phyloP scores from a whole-genome alignment of 2,329 filamentous ascomycete genomes.

The Colletotrichum sp. region DNA sequence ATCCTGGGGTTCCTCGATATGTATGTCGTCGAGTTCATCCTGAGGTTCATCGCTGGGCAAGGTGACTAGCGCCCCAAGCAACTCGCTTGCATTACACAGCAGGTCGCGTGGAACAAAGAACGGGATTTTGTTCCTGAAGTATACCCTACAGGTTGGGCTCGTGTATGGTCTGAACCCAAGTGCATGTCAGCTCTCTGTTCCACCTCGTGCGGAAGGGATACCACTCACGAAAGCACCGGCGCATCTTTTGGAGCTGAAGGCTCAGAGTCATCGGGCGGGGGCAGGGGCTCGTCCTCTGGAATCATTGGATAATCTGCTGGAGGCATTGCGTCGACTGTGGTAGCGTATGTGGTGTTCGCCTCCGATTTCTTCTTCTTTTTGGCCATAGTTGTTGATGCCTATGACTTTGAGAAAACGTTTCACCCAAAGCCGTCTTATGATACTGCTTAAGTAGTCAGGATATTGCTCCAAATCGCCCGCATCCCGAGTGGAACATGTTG shows the following conservation, averaged over 20 bases:
- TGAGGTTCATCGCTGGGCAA: not conserved
- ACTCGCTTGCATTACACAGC: too few relatives aligned
- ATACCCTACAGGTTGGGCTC: not conserved
- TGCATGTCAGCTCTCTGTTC: not conserved
- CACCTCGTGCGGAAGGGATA: not conserved
- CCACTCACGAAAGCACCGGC: not conserved
- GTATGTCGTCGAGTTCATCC: not conserved
- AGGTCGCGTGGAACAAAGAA: not conserved
- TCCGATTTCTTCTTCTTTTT: not conserved
- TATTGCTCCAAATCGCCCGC: too few relatives aligned
- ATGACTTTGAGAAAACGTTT: too few relatives aligned
- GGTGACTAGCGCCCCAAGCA: not conserved
- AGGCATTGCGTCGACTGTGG: not conserved
- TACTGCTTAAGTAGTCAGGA: too few relatives aligned
- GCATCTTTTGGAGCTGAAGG: not conserved
- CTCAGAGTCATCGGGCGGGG: too few relatives aligned
- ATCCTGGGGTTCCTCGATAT: not conserved
- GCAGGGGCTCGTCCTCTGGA: too few relatives aligned
- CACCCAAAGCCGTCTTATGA: too few relatives aligned
- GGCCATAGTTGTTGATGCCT: not conserved
- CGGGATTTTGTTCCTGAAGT: not conserved
- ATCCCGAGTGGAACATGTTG: too few relatives aligned
- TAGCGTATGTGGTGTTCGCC: not conserved
- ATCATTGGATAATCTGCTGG: not conserved
- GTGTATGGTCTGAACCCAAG: not conserved